These are phyloP conservation scores for Penicillium nucicola DNA, from an alignment of 495 filamentous ascomycete species.

Conservation along the genomic window DNA sequence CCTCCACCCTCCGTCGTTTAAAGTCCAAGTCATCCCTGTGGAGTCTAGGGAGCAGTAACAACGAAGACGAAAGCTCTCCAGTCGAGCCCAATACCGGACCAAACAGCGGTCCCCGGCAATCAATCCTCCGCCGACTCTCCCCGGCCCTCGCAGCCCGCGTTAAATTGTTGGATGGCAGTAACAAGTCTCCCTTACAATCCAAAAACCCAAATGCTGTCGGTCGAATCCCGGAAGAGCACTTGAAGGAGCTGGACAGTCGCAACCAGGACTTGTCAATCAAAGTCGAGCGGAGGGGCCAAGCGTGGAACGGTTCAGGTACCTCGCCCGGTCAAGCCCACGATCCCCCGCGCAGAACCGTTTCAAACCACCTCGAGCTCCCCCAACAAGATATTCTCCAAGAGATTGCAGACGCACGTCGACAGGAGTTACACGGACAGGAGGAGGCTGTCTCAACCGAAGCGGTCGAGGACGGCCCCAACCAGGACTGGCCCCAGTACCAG, in stretches of 20 bases:
- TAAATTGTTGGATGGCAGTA: slow-evolving; percentile 64
- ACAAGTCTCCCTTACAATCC: slow-evolving; percentile 37
- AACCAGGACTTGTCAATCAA: slow-evolving; percentile 56
- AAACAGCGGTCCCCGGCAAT: slow-evolving; percentile 25
- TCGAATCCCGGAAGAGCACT: slow-evolving; percentile 69
- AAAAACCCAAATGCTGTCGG: slow-evolving; percentile 53
- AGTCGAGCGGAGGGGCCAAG: slow-evolving; percentile 58
- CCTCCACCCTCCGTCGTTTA: slow-evolving; percentile 33
- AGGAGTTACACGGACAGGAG: slow-evolving; percentile 7
- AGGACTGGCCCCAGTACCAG: too few relatives aligned
- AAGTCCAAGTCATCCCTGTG: slow-evolving; percentile 45
- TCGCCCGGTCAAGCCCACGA: slow-evolving; percentile 12
- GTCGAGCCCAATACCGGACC: slow-evolving; percentile 15
- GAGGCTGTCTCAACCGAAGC: slow-evolving; percentile 14
- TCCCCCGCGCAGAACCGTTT: slow-evolving; percentile 14
- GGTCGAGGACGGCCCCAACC: slow-evolving; percentile 14
- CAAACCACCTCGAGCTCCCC: slow-evolving; percentile 20
- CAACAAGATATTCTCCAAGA: slow-evolving; percentile 14
- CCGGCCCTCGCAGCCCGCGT: slow-evolving; percentile 76
- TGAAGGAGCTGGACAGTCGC: slow-evolving; percentile 62
- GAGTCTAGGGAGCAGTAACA: slow-evolving; percentile 36
- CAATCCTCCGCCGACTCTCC: slow-evolving; percentile 49
- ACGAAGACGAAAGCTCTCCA: slow-evolving; percentile 29
- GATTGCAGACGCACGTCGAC: slow-evolving; percentile 13
- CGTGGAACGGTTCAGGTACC: slow-evolving; percentile 51